A percentile compares a stretch with the other conserved stretches of the same genome.
phyloP scores from a whole-genome alignment of 768 basidiomycete genomes.

The Pseudohyphozyma bogoriensis region DNA sequence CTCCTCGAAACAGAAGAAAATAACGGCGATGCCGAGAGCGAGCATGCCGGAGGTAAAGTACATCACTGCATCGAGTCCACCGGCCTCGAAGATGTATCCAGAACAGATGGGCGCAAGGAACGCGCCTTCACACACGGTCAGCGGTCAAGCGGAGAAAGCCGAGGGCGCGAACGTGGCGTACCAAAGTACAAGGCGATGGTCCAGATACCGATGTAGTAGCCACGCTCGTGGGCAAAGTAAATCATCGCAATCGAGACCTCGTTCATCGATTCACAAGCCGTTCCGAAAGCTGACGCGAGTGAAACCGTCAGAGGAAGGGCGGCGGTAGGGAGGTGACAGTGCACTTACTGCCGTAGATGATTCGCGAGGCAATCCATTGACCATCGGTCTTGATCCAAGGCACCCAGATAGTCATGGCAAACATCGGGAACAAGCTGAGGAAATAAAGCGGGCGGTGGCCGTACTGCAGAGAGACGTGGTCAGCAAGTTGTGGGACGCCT shows the following conservation, averaged over 20 bases:
- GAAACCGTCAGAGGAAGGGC: neutral
- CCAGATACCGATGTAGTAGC: conserved; percentile 3
- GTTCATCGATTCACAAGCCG: neutral
- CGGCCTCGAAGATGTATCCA: neutral
- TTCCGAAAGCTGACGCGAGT: neutral
- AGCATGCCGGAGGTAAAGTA: neutral
- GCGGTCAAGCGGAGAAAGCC: neutral
- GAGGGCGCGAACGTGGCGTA: neutral
- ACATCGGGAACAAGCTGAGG: neutral
- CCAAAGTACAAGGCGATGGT: neutral
- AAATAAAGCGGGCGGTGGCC: neutral
- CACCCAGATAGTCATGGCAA: neutral
- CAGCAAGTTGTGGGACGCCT: neutral
- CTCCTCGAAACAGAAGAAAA: neutral
- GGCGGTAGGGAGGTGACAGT: neutral
- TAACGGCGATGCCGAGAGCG: neutral
- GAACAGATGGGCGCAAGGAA: neutral
- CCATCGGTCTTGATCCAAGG: neutral
- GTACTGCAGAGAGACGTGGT: neutral
- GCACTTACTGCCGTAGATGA: neutral
- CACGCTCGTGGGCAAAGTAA: conserved; percentile 2
- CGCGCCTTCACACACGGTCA: neutral
- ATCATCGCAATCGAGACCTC: neutral
- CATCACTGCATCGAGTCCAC: neutral
- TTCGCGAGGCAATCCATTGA: neutral